A percentile compares a stretch with the other conserved stretches of the same genome.
Evolutionary conservation across 306 rosid genomes (phyloP).

Genomic region (Calophaca sinica): DNA sequence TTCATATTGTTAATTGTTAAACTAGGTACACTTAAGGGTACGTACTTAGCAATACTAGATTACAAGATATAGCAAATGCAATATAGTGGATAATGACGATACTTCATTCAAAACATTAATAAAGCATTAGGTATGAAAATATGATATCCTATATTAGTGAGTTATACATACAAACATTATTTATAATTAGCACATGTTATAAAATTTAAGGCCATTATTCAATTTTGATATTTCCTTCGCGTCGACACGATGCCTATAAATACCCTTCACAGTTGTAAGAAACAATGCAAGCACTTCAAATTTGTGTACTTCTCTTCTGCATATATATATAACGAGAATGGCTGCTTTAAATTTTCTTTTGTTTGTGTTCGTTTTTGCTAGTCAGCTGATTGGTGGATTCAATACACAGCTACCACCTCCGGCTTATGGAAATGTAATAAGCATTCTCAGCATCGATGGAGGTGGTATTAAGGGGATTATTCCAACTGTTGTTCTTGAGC

Average conservation of each 20-base stretch:
- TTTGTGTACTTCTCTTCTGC: not conserved
- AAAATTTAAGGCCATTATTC: not conserved
- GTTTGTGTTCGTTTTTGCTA: conserved; percentile 1
- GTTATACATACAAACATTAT: too few species aligned
- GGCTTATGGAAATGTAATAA: conserved; percentile 14
- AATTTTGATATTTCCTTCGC: not conserved
- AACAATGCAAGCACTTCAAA: too few species aligned
- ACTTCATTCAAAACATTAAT: too few species aligned
- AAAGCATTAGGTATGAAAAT: too few species aligned
- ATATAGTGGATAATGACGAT: too few species aligned
- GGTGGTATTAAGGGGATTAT: conserved; percentile 47
- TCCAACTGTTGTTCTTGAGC: conserved; percentile 34
- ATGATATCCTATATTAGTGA: too few species aligned
- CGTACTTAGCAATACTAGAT: too few species aligned
- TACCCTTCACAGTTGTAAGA: conserved; percentile 3
- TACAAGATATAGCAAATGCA: too few species aligned
- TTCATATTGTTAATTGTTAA: too few species aligned
- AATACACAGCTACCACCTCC: conserved; percentile 19
- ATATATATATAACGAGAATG: not conserved
- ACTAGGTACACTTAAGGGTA: too few species aligned
- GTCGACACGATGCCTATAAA: not conserved
- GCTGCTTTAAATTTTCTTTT: not conserved
- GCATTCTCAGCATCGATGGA: conserved; percentile 51
- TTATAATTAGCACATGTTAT: too few species aligned
- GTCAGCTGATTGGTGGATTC: conserved; percentile 31